Base-by-base conservation (phyloP, 345 rosid species). In the Balakata baccata region DNA sequence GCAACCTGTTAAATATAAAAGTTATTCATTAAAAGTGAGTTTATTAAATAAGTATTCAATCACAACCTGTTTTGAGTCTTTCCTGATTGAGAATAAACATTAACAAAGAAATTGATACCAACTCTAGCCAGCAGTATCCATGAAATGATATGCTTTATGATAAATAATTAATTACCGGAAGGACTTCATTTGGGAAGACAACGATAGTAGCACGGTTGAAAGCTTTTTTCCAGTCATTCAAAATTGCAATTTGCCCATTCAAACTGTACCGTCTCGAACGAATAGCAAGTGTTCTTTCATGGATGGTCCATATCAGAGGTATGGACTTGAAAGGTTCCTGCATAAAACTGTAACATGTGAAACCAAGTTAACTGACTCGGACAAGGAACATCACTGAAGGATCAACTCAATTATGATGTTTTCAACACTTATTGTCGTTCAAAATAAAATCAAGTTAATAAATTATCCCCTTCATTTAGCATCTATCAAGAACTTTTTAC, bases 291-390 rank as follows among this genome's bases (percentile, higher is more conserved):
- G 88, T 62, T 72, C 75, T 81, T 71, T 91, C 92, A 78, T 88
- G 83, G 81, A 91, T 81, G 78, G 86, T 88, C 98, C 97, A 91
- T 71, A 95, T 74, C 69, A 95, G 88, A 76, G 99, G 98, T 75
- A 89, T 59, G 66, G 96, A 87, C 85, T 92, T 92, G 83, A 92
- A 95, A 66, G 99, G 99, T 77, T 95, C 98, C 89, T 85, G 96
- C 94, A 89, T 82, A 69, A 92, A 85, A 87, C 99, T 95, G 89
- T 62, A 80, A 70, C 66, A 87, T 83, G 83, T 77, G 74, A 81
- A 85, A 80, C 77, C 73, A 82, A 64, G 77, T 74, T 72, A 81
- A 73, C 59, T 61, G 69, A 51, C 69, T 54, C 10, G 8, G 53
- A 68, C 29, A 73, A 61, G 60, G 13, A 38, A 38, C 37, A 14